Evolutionary conservation across 805 yeast genomes (phyloP), one percentile per base, ranked within the genome.

Genomic region (Starmerella khaoyaiensis): DNA sequence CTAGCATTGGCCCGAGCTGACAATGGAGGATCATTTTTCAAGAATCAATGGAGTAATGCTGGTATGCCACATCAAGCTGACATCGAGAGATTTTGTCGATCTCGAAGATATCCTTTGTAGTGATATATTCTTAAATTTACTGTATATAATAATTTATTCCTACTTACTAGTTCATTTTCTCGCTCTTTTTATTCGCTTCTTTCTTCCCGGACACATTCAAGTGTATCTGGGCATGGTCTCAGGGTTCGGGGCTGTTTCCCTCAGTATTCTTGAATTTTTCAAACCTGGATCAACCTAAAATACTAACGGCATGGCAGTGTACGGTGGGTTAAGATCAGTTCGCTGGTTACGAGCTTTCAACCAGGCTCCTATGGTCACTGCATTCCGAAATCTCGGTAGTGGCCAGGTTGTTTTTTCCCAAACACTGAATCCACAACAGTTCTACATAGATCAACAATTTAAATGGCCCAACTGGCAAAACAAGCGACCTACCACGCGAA

Each of bases 401-500:
- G 96, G 95, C 4, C 95, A 86, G 63, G 93, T 84, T 15, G 59
- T 82, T 9, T 86, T 83, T 57, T 76, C 94, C 5, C 95, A 86
- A 60, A 70, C 79, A 10, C 90, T 94, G 27, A 67, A 65, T 41
- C 66, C 61, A 9, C 58, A 55, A 44, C 54, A 47, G 41, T 49
- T 46, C 51, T 56, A 79, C 56, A 74, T 81, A 44, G 71, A 74
- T 42, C 66, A 62, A 44, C 90, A 78, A 62, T 82, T 79, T 57
- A 69, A 68, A 45, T 68, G 81, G 53, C 93, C 94, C 31, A 81
- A 83, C 64, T 81, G 94, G 93, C 79, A 81, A 55, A 83, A 86
- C 64, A 68, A 79, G 52, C 71, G 69, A 50, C 96, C 96, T 4
- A 63, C 72, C 26, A 65, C 74, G 49, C 74, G 97, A 61, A 69